phyloP scores from a whole-genome alignment of 225 moss, liverwort and hornwort species.

The Pseudisothecium myosuroides region DNA sequence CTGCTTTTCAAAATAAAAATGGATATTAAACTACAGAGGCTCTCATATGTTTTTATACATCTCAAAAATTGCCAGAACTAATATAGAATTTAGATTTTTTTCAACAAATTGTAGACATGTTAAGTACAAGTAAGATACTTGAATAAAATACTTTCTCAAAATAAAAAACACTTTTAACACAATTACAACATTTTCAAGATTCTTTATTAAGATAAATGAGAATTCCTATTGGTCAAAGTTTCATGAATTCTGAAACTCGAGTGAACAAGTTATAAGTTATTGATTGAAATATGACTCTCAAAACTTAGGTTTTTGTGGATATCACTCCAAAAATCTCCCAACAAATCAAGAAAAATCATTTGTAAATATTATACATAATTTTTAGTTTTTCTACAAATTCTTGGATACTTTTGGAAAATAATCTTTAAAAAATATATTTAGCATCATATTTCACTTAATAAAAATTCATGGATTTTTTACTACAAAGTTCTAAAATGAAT shows the following conservation, averaged over 20 bases:
- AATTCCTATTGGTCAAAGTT: not conserved
- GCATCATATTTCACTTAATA: not conserved
- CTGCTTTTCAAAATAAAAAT: not conserved
- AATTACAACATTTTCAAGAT: not conserved
- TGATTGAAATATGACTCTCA: not conserved
- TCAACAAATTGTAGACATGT: not conserved
- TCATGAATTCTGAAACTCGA: not conserved
- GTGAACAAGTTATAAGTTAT: too few species aligned
- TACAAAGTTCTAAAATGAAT: fast-evolving
- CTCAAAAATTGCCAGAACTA: not conserved
- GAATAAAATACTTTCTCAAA: too few species aligned
- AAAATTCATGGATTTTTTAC: not conserved
- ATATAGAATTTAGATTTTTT: not conserved
- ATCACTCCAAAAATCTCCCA: not conserved
- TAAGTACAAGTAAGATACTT: fast-evolving
- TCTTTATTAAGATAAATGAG: not conserved
- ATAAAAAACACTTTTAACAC: fast-evolving
- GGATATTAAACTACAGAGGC: fast-evolving
- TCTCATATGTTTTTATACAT: too few species aligned
- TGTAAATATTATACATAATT: fast-evolving
- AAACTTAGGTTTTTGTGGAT: not conserved
- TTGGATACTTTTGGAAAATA: too few species aligned
- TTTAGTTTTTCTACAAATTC: too few species aligned
- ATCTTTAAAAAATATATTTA: too few species aligned
- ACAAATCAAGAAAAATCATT: too few species aligned